Percentiles rank a stretch among this genome's conserved stretches.
phyloP scores from a whole-genome alignment of 352 stramenopile species.

The Peronospora belbahrii region DNA sequence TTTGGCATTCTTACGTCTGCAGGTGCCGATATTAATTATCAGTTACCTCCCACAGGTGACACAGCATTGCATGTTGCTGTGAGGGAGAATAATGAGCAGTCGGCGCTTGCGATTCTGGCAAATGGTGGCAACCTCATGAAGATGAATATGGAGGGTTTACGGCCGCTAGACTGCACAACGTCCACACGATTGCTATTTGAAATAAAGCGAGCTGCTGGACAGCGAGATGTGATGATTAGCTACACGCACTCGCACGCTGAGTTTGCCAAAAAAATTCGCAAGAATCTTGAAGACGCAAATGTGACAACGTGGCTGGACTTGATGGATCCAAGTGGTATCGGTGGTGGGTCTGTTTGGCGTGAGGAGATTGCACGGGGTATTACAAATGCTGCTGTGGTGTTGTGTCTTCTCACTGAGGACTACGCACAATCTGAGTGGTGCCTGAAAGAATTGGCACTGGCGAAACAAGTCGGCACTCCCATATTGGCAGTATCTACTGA shows the following conservation, averaged over 20 bases:
- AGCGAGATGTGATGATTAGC: constrained; percentile 84
- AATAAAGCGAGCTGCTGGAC: constrained; percentile 69
- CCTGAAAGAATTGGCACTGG: constrained; percentile 73
- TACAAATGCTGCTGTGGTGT: constrained; percentile 61
- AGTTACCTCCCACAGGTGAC: constrained; percentile 49
- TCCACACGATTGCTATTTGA: constrained; percentile 73
- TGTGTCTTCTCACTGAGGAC: constrained; percentile 75
- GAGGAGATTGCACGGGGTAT: constrained; percentile 78
- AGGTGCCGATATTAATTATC: constrained; percentile 72
- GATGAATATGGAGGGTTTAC: constrained; percentile 59
- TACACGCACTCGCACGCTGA: constrained; percentile 80
- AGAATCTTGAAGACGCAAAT: constrained; percentile 58
- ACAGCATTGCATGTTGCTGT: constrained; percentile 73
- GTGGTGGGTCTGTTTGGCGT: constrained; percentile 70
- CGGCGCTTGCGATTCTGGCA: constrained; percentile 60
- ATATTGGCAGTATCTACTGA: constrained; percentile 73
- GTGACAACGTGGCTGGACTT: constrained; percentile 83
- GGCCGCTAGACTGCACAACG: constrained; percentile 70
- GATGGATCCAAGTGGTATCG: constrained; percentile 81
- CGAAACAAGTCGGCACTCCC: constrained; percentile 72
- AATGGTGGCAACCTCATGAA: constrained; percentile 67
- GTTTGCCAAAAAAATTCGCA: constrained; percentile 74
- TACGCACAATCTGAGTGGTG: constrained; percentile 79
- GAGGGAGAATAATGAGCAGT: constrained; percentile 48
- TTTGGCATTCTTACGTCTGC: constrained; percentile 41